Conservation (phyloP, 306 rosid genomes). For the Pyrus betulifolia region DNA sequence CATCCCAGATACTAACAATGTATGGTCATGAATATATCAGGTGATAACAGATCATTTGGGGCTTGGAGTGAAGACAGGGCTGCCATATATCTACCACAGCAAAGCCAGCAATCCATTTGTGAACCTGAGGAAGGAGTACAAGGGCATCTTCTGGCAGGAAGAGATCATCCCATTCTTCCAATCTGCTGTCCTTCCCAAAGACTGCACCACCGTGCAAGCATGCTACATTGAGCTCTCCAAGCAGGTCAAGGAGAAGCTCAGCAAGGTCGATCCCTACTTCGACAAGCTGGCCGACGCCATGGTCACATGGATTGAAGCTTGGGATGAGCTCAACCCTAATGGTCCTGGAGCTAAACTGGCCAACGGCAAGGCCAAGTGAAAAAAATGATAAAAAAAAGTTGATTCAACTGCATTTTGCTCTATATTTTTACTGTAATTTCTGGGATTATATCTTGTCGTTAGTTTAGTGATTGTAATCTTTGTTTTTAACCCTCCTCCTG, state of each 20-base stretch:
- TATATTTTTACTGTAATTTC: not conserved
- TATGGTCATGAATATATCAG: conserved; percentile 7
- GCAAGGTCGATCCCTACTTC: conserved; percentile 76
- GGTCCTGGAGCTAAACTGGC: conserved; percentile 17
- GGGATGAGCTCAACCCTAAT: conserved; percentile 52
- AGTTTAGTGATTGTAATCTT: conserved; percentile 6
- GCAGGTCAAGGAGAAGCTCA: conserved; percentile 78
- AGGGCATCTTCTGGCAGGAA: conserved; percentile 72
- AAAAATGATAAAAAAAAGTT: not conserved
- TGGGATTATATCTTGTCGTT: not conserved
- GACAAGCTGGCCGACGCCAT: conserved; percentile 56
- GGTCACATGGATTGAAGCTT: conserved; percentile 61
- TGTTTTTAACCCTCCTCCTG: not conserved
- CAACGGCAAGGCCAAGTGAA: conserved; percentile 28
- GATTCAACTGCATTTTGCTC: not conserved
- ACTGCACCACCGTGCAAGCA: conserved; percentile 73
- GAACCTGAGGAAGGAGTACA: conserved; percentile 65
- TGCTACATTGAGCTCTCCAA: conserved; percentile 83
- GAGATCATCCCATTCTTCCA: conserved; percentile 74
- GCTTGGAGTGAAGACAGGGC: conserved; percentile 76
- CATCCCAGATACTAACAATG: not conserved
- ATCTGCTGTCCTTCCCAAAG: conserved; percentile 46
- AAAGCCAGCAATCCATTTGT: conserved; percentile 68
- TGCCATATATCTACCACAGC: conserved; percentile 71
- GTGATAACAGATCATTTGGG: conserved; percentile 86